Base-by-base conservation (phyloP, 2,329 filamentous ascomycete species). In the Cercospora janseana region DNA sequence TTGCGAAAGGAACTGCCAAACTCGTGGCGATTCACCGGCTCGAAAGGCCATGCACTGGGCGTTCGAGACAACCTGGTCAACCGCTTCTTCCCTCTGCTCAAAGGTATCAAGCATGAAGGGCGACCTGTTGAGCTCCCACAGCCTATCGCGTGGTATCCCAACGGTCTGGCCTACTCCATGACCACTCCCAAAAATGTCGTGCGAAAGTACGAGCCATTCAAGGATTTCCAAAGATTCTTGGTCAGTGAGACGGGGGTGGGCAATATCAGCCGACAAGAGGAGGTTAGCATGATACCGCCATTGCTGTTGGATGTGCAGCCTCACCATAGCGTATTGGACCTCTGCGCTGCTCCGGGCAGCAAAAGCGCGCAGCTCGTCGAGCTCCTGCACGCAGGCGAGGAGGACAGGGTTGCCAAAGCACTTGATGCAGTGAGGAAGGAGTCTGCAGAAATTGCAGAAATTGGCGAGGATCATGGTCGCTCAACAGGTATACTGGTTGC, bases 241-340 rank as follows among this genome's bases (percentile, higher is more conserved):
- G 93, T 98, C 42, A 94, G 92, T 45, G 93, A 98, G 77, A 96
- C 93, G 3, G 90, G 87, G 49, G 90, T 97, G 16, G 93, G 93
- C 63, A 98, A 97, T 70, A 97, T 98, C 64, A 95, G 88, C 71
- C 83, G 93, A 63, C 93, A 98, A 72, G 93, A 98, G 74, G 86
- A 95, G 35, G 93, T 98, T 65, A 95, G 89, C 75, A 98, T 98
- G 93, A 97, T 98, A 56, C 93, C 93, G 20, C 93, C 93, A 20
- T 79, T 97, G 61, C 78, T 97, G 62, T 87, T 98, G 77, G 91
- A 97, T 64, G 79, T 97, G 43, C 82, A 83, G 61, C 91, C 93
- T 4, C 88, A 91, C 46, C 95, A 96, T 85, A 87, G 86, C 1
- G 91, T 96, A 7, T 75, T 98, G 61, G 93, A 98, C 70, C 85